phyloP scores from a whole-genome alignment of 805 yeast species.

The Barnettozyma sucrosica region DNA sequence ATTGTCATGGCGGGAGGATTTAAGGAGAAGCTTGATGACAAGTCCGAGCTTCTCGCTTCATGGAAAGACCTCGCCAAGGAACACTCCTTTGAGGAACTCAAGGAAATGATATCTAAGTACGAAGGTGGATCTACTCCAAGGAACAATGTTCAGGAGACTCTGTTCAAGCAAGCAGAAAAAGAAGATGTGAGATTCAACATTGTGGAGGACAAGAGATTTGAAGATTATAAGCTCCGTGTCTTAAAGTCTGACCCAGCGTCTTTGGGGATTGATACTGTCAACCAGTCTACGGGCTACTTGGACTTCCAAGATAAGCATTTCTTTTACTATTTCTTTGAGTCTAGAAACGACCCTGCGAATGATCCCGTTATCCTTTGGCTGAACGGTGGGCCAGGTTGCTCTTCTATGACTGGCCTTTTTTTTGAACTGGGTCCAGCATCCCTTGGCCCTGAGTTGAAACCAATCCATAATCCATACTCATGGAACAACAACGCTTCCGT shows the following conservation, averaged over 20 bases:
- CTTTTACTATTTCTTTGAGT: slow-evolving; percentile 86
- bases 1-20: slow-evolving; percentile 3
- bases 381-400: slow-evolving; percentile 96
- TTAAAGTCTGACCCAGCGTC: slow-evolving; percentile 31
- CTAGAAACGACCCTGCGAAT: slow-evolving; percentile 76
- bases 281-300: slow-evolving; percentile 79
- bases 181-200: neutral
- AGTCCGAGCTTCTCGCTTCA: slow-evolving; percentile 13
- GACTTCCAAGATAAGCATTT: slow-evolving; percentile 76
- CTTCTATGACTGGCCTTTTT: slow-evolving; percentile 82
- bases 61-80: slow-evolving; percentile 32
- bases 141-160: slow-evolving; percentile 11
- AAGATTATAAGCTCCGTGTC: slow-evolving; percentile 17
- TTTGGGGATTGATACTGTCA: slow-evolving; percentile 73
- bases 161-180: neutral
- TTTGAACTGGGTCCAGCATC: slow-evolving; percentile 90
- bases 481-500: slow-evolving; percentile 93
- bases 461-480: slow-evolving; percentile 74
- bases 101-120: slow-evolving; percentile 8
- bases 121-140: slow-evolving; percentile 13
- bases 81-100: slow-evolving; percentile 19
- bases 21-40: slow-evolving; percentile 4
- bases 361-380: slow-evolving; percentile 88
- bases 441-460: slow-evolving; percentile 57
- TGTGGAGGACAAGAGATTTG: slow-evolving; percentile 5